Conservation (phyloP, 495 filamentous ascomycete genomes). For the Daldinia grandis region DNA sequence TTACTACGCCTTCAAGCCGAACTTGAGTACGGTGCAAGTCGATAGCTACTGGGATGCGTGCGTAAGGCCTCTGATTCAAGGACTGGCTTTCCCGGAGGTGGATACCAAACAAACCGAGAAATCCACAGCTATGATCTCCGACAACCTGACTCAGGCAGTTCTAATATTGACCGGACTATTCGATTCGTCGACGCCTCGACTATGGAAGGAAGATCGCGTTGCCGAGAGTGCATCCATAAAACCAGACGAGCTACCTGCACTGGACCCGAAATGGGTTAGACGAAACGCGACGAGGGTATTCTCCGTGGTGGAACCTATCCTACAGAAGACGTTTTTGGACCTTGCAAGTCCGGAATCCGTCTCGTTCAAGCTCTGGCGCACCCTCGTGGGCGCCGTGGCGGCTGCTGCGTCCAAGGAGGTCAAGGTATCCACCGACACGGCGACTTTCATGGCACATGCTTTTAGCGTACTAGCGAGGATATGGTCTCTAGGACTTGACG, state of each 20-base stretch:
- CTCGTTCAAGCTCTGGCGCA: constrained; percentile 70
- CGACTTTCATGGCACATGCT: constrained; percentile 76
- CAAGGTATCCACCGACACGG: constrained; percentile 83
- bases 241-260: constrained; percentile 74
- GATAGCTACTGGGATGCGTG: constrained; percentile 84
- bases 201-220: constrained; percentile 78
- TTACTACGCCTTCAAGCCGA: constrained; percentile 86
- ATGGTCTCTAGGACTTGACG: constrained; percentile 61
- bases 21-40: constrained; percentile 64
- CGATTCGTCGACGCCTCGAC: constrained; percentile 66
- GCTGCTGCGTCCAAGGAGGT: constrained; percentile 88
- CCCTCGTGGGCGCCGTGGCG: constrained; percentile 72
- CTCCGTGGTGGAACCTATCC: constrained; percentile 67
- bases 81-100: constrained; percentile 46
- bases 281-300: constrained; percentile 70
- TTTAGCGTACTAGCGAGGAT: constrained; percentile 71
- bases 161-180: constrained; percentile 74
- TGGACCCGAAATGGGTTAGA: constrained; percentile 91
- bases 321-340: constrained; percentile 65
- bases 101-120: constrained; percentile 42
- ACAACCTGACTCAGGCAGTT: constrained; percentile 57
- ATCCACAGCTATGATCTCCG: constrained; percentile 22
- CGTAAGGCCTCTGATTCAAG: constrained; percentile 64
- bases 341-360: constrained; percentile 54
- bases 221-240: constrained; percentile 64